Evolutionary conservation across 2,329 filamentous ascomycete species (phyloP).

Genomic region (Aspergillus costaricaensis): DNA sequence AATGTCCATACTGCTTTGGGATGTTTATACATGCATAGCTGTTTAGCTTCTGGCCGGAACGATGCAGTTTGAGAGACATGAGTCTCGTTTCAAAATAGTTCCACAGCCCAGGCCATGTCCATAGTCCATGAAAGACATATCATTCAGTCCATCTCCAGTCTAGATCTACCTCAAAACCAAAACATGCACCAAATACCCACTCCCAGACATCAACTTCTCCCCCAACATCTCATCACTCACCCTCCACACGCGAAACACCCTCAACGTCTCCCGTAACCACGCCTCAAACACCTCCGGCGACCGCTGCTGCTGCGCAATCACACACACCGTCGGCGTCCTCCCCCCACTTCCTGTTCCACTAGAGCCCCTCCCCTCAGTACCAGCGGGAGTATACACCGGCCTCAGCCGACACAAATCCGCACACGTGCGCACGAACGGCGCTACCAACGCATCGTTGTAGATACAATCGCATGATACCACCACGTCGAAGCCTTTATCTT

Average conservation of each 20-base stretch:
- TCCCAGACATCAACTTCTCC: constrained; percentile 59
- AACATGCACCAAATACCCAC: constrained; percentile 81
- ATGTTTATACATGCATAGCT: not conserved
- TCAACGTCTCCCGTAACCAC: constrained; percentile 72
- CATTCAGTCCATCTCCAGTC: not conserved
- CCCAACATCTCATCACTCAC: constrained; percentile 66
- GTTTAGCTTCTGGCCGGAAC: not conserved
- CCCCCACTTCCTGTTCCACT: not conserved
- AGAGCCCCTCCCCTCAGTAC: not conserved
- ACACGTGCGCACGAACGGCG: constrained; percentile 80
- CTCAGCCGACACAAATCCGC: constrained; percentile 70
- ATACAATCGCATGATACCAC: constrained; percentile 90
- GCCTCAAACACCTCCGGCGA: constrained; percentile 80
- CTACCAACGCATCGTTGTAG: constrained; percentile 85
- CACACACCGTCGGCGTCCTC: constrained; percentile 62
- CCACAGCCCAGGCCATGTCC: not conserved
- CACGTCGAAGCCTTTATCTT: constrained; percentile 61
- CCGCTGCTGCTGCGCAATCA: constrained; percentile 87
- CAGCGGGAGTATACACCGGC: constrained; percentile 21
- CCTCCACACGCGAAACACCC: constrained; percentile 73
- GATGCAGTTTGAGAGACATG: no score
- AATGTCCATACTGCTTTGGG: constrained; percentile 8
- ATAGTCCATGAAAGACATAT: not conserved
- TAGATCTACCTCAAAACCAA: constrained; percentile 57
- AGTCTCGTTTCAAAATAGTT: no score